Base-by-base conservation (phyloP, 768 basidiomycete genomes). In the Melanogaster broomeanus region DNA sequence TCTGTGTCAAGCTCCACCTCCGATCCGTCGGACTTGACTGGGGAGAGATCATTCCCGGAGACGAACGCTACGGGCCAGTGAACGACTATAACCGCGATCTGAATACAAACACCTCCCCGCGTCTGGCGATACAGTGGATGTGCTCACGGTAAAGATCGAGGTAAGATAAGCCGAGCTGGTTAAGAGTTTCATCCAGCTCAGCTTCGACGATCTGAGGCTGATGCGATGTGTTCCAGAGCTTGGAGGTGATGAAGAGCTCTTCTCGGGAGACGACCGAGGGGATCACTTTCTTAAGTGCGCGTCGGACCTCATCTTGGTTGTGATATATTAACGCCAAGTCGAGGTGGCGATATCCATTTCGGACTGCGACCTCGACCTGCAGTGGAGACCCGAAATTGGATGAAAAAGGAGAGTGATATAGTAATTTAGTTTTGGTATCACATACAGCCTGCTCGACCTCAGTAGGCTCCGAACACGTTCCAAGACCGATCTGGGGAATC, bases 191-290 rank as follows among this genome's bases (percentile, higher is more conserved):
- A 46, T 93, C 83, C 42, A 93, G 83, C 58, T 84, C 87, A 43
- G 79, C 81, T 74, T 86, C 87, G 24, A 88, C 89, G 45, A 77
- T 66, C 8, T 79, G 76, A 5, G 87, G 83, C 52, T 76, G 78
- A 63, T 90, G 90, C 10, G 80, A 74, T 41, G 77, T 75, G 70
- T 92, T 92, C 91, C 91, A 93, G 42, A 91, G 77, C 68, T 94
- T 90, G 38, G 83, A 84, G 3, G 88, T 90, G 68, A 89, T 83
- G 69, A 87, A 91, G 49, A 93, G 78, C 13, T 93, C 84, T 64
- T 88, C 82, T 57, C 91, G 87, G 62, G 84, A 80, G 53, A 91
- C 88, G 47, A 90, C 86, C 9, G 81, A 80, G 1, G 84, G 84
- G 53, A 90, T 83, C 63, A 92, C 80, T 63, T 87, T 87, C 69